Evolutionary conservation across 345 rosid genomes (phyloP), one percentile per base, ranked within the genome.

Genomic region (Brassica nigra): DNA sequence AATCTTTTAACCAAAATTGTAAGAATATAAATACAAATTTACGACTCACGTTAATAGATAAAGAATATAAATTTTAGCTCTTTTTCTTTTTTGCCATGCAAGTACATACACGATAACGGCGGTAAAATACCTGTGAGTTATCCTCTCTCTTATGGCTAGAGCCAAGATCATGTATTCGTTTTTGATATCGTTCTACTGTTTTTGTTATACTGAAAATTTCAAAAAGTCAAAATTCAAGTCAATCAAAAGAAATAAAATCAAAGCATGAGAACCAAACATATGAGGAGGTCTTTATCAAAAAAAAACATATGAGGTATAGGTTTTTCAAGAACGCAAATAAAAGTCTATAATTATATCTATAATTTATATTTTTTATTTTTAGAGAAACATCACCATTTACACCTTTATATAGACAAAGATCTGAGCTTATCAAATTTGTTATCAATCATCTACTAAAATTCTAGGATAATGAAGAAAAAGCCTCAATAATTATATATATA

Each of bases 161-260:
- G 73, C 80, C 92, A 18, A 66, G 81, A 71, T 92, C 89, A 84
- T 81, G 90, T 61, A 82, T 63, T 78, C 84, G 88, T 79, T 77
- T 92, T 65, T 88, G 90, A 77, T 94, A 94, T 47, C 90, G 83
- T 62, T 94, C 98, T 81, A 94, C 86, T 15, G 88, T 92, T 77
- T 81, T 88, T 62, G 74, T 81, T 82, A 85, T 74, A 74, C 97
- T 94, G 86, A 78, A 73, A 39, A 42, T 9, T 20, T 47, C 31
- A 34, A 23, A 16, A 10, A 69, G 33, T 49, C 71, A 68, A 14
- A 14, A 12, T 28, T 12, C 6, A 65, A 78, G 16, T 14, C 18
- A 47, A 15, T 68, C 9, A 58, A 37, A 42, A 64, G 23, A 18
- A 23, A 54, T 2, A 3, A 42, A 57, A 15, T 27, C 2, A 8